Conservation (phyloP, 805 yeast genomes). For the Danielia reshetovae region DNA sequence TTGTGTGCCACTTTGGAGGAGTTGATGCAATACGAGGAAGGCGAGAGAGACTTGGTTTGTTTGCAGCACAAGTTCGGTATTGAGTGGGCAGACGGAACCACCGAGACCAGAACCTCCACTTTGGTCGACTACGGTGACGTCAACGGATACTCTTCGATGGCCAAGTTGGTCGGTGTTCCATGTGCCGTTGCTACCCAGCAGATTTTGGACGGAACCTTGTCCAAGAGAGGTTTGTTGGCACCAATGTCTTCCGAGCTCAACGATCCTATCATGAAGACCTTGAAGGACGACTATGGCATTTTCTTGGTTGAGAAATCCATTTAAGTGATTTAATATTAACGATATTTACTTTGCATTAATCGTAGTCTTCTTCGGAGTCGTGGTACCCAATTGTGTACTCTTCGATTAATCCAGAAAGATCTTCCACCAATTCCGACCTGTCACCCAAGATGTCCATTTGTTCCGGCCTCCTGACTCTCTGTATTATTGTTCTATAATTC, state of each 20-base stretch:
- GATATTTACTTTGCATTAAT: background rate
- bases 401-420: constrained; percentile 38
- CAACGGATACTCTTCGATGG: constrained; percentile 93
- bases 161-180: constrained; percentile 96
- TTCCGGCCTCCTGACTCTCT: constrained; percentile 14
- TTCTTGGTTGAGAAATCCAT: constrained; percentile 81
- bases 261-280: constrained; percentile 84
- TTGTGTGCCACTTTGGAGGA: constrained; percentile 94
- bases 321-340: background rate
- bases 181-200: constrained; percentile 92
- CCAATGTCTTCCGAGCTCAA: constrained; percentile 90
- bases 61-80: constrained; percentile 98
- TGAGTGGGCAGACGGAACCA: constrained; percentile 90
- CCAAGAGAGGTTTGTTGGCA: constrained; percentile 82
- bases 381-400: constrained; percentile 53
- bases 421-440: constrained; percentile 50
- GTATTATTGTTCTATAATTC: constrained; percentile 17
- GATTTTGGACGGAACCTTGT: constrained; percentile 75
- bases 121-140: constrained; percentile 90
- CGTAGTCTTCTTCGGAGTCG: constrained; percentile 2
- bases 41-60: constrained; percentile 92
- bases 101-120: constrained; percentile 92
- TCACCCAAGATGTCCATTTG: constrained; percentile 40
- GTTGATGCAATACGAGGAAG: constrained; percentile 92
- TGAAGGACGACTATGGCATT: constrained; percentile 87